Conservation (phyloP, 148 eudicot genomes). For the Chenopodium suecicum region DNA sequence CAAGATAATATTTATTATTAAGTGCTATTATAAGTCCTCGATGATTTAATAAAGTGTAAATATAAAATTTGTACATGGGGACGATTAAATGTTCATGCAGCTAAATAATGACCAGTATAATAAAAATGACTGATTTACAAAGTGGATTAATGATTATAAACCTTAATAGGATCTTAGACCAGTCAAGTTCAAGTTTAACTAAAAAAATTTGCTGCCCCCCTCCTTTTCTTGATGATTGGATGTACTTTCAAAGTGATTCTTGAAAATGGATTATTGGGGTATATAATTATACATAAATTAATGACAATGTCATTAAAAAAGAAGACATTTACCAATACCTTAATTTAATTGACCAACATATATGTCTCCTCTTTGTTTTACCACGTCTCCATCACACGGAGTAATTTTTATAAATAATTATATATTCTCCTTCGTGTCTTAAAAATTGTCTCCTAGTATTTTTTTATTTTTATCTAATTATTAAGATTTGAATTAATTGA, state of each 20-base stretch:
- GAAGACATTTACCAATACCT: not conserved
- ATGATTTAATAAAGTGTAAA: not conserved
- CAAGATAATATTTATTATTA: constrained; percentile 22
- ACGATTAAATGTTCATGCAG: constrained; percentile 2
- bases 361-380: not conserved
- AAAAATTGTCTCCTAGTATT: no score
- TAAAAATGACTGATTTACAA: not conserved
- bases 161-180: constrained; percentile 26
- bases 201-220: not conserved
- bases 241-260: constrained; percentile 14
- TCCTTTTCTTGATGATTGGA: constrained; percentile 26
- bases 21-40: not conserved
- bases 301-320: not conserved
- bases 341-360: not conserved
- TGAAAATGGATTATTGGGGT: constrained; percentile 1
- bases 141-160: constrained; percentile 18
- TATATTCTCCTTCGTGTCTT: no score
- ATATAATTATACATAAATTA: not conserved
- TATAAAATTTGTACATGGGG: constrained; percentile 21
- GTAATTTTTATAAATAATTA: no score
- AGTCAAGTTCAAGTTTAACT: constrained; percentile 25
- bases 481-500: no score
- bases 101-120: not conserved
- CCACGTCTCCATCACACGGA: no score
- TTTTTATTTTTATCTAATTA: no score